Conservation (phyloP, 371 early-diverging fungal species). For the Mucor lusitanicus region DNA sequence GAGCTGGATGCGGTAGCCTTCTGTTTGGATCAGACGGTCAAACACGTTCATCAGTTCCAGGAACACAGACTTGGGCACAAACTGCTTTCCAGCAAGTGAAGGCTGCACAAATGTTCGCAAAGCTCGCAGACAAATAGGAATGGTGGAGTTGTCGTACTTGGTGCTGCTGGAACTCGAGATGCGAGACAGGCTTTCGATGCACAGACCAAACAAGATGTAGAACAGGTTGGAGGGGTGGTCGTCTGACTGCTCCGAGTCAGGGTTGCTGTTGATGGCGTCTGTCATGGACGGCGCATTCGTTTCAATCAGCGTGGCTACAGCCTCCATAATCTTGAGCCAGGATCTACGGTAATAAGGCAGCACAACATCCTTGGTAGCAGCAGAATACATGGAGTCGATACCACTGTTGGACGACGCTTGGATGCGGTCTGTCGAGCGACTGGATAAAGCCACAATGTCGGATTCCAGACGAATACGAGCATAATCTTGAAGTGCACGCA, state of each 20-base stretch:
- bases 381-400: slow-evolving; percentile 53
- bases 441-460: slow-evolving; percentile 52
- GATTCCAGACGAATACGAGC: slow-evolving; percentile 61
- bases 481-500: slow-evolving; percentile 60
- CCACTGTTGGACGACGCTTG: slow-evolving; percentile 46
- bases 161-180: slow-evolving; percentile 42
- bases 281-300: slow-evolving; percentile 44
- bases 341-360: slow-evolving; percentile 59
- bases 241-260: slow-evolving; percentile 31
- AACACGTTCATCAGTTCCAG: slow-evolving; percentile 66
- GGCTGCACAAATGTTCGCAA: slow-evolving; percentile 48
- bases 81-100: slow-evolving; percentile 40
- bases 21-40: slow-evolving; percentile 61
- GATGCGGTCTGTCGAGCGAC: slow-evolving; percentile 38
- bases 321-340: slow-evolving; percentile 61
- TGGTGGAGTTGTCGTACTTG: slow-evolving; percentile 31
- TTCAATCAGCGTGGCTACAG: slow-evolving; percentile 55
- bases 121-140: slow-evolving; percentile 42
- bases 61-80: slow-evolving; percentile 57
- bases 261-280: slow-evolving; percentile 38
- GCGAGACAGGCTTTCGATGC: slow-evolving; percentile 63
- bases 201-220: slow-evolving; percentile 64
- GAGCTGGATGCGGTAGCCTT: slow-evolving; percentile 47
- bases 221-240: slow-evolving; percentile 50
- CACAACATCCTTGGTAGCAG: slow-evolving; percentile 59